Evolutionary conservation across 257 asterid species (phyloP), one percentile per base, ranked within the genome.

Genomic region (Fraxinus cuspidata): DNA sequence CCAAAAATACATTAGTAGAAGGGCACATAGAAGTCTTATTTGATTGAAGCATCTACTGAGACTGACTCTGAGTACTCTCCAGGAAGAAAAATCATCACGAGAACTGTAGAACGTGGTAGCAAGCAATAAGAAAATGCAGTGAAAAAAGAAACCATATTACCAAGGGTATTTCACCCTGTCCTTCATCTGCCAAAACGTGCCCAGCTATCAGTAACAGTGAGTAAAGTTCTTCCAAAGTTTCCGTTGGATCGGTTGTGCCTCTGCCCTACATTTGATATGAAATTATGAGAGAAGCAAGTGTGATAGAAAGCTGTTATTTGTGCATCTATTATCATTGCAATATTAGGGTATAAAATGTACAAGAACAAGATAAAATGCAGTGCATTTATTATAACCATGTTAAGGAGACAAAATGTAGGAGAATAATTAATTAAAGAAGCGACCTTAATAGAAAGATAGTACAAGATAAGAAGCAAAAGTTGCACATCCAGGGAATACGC

Each of bases 131-230:
- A 65, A 12, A 66, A 70, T 49, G 34, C 58, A 65, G 58, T 58
- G 66, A 35, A 74, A 60, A 71, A 66, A 66, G 4, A 74, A 82
- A 31, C 6, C 32, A 32, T 31, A 68, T 89, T 89, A 95, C 98
- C 97, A 88, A 74, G 18, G 99, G 99, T 74, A 93, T 93, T 86
- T 95, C 99, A 74, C 99, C 94, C 84, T 83, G 89, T 72, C 94
- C 97, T 86, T 95, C 99, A 84, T 95, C 99, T 53, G 99, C 97
- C 86, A 95, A 86, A 83, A 93, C 91, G 74, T 95, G 98, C 81
- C 99, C 99, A 75, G 90, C 81, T 81, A 95, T 91, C 83, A 93
- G 88, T 73, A 95, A 85, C 60, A 95, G 96, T 68, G 99, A 95
- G 88, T 95, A 93, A 74, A 95, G 88, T 88, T 93, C 97, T 87